A percentile compares a stretch with the other conserved stretches of the same genome.
phyloP scores from a whole-genome alignment of 805 yeast genomes.

The Wickerhamomyces strasburgensis region DNA sequence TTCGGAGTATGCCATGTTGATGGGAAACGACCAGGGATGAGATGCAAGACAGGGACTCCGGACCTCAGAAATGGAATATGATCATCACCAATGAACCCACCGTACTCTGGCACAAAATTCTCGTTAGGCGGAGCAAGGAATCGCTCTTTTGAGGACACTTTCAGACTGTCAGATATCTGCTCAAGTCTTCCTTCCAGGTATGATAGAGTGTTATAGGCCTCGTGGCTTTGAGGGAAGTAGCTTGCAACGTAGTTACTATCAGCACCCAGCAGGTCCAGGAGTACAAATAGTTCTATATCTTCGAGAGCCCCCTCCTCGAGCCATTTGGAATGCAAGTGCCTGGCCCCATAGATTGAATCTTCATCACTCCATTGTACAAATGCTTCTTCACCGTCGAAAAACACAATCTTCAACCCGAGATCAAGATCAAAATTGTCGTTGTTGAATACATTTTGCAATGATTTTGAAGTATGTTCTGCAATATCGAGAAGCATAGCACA shows the following conservation, averaged over 20 bases:
- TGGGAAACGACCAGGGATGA: slow-evolving; percentile 52
- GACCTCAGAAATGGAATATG: slow-evolving; percentile 45
- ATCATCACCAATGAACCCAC: slow-evolving; percentile 39
- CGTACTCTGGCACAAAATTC: slow-evolving; percentile 10
- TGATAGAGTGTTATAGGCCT: slow-evolving; percentile 32
- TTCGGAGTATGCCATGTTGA: slow-evolving; percentile 45
- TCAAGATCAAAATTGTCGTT: slow-evolving; percentile 12
- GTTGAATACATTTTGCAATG: slow-evolving; percentile 13
- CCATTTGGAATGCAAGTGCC: slow-evolving; percentile 41
- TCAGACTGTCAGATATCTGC: slow-evolving; percentile 7
- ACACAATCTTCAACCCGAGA: slow-evolving; percentile 43
- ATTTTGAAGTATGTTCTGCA: slow-evolving; percentile 25
- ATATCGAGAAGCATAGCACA: slow-evolving; percentile 47
- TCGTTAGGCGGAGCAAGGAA: slow-evolving; percentile 16
- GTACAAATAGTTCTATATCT: slow-evolving; percentile 40
- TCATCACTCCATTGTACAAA: slow-evolving; percentile 43
- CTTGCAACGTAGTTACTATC: slow-evolving; percentile 29
- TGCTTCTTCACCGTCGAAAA: slow-evolving; percentile 63
- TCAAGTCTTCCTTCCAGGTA: slow-evolving; percentile 28
- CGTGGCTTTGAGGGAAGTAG: slow-evolving; percentile 38
- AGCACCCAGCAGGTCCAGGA: slow-evolving; percentile 48
- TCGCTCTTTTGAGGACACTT: slow-evolving; percentile 1
- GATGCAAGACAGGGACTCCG: slow-evolving; percentile 46
- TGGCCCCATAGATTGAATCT: slow-evolving; percentile 55
- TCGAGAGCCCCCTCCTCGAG: slow-evolving; percentile 21